A percentile compares a stretch with the other conserved stretches of the same genome.
Conservation (phyloP, 148 eudicot genomes). For the Spergularia bocconei region DNA sequence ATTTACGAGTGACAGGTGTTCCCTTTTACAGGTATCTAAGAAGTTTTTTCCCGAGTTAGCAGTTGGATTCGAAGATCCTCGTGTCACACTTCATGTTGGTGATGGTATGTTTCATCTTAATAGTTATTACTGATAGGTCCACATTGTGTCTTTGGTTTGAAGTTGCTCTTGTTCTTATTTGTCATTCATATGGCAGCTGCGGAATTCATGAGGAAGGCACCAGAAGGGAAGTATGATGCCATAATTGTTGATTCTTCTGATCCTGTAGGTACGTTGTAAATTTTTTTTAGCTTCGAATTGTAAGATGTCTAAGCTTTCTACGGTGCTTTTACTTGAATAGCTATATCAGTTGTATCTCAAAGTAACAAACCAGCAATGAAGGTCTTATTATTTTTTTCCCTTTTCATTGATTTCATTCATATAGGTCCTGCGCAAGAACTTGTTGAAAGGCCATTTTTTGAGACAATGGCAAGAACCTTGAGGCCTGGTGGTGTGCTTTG, state of each 20-base stretch:
- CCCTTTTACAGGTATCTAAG: constrained; percentile 61
- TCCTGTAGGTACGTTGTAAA: constrained; percentile 75
- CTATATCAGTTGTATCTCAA: background rate
- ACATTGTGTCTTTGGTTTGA: background rate
- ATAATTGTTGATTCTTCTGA: constrained; percentile 95
- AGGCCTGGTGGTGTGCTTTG: constrained; percentile 97
- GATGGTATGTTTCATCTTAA: constrained; percentile 56
- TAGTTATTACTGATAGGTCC: background rate
- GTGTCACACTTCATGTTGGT: constrained; percentile 84
- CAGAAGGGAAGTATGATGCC: constrained; percentile 88
- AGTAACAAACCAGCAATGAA: background rate
- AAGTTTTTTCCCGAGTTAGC: constrained; percentile 79
- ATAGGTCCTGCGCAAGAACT: constrained; percentile 96
- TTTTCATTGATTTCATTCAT: constrained; percentile 11
- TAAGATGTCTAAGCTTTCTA: background rate
- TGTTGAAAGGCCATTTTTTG: constrained; percentile 87
- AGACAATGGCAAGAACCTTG: constrained; percentile 80
- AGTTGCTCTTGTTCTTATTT: constrained; percentile 14
- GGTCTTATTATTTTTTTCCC: background rate
- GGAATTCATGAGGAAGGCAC: constrained; percentile 58
- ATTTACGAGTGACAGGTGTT: no score
- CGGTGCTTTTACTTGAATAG: background rate
- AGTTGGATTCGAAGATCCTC: constrained; percentile 90
- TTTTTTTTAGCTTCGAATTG: background rate
- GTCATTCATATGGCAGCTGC: constrained; percentile 51